Conservation (phyloP, 345 rosid genomes). For the Gossypium rotundifolium region DNA sequence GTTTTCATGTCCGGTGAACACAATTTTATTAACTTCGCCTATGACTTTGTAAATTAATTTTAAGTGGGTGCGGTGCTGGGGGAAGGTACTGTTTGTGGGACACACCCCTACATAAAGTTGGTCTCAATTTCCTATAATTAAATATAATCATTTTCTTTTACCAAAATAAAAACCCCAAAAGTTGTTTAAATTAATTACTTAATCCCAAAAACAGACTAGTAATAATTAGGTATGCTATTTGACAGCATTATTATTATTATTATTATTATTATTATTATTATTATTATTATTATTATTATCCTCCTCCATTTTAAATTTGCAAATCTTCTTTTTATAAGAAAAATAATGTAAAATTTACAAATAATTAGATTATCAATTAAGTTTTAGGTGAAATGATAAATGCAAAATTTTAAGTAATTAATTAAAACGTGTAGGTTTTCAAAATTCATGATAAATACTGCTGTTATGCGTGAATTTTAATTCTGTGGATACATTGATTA, state of each 20-base stretch:
- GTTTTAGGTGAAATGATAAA: too few relatives aligned
- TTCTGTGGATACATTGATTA: too few relatives aligned
- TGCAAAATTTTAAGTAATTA: too few relatives aligned
- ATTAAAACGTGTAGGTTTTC: too few relatives aligned
- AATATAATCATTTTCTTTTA: neutral
- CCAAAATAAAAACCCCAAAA: neutral
- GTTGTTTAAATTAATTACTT: neutral
- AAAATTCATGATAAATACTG: too few relatives aligned
- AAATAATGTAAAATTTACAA: too few relatives aligned
- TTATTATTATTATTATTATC: neutral
- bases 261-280: neutral
- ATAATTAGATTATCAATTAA: too few relatives aligned
- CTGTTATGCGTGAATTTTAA: too few relatives aligned
- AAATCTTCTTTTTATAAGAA: neutral
- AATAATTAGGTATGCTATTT: neutral
- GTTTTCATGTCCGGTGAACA: too few relatives aligned
- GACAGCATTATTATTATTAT: neutral
- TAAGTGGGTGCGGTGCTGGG: neutral
- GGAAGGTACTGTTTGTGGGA: neutral
- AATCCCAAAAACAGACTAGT: neutral
- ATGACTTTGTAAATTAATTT: neutral
- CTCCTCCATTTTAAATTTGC: neutral
- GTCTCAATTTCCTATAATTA: neutral
- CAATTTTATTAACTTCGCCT: too few relatives aligned
- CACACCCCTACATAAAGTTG: neutral